Evolutionary conservation across 2,329 filamentous ascomycete genomes (phyloP).

Genomic region (Fusarium tjaetaba): DNA sequence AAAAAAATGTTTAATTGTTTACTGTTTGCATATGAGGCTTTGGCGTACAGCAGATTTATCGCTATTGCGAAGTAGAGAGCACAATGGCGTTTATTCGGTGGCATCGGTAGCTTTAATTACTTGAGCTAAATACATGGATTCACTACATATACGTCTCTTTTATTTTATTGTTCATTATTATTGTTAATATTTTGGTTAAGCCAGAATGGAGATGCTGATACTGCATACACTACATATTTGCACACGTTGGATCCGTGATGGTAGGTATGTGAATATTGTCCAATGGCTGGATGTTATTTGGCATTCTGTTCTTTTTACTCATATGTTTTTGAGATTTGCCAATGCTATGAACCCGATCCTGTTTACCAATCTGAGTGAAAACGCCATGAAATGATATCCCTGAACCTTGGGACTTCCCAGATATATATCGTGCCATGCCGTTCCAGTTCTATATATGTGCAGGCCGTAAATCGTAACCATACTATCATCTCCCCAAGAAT

Average conservation of each 20-base stretch:
- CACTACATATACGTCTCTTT: background rate
- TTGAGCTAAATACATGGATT: background rate
- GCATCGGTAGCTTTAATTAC: background rate
- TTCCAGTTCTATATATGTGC: constrained; percentile 7
- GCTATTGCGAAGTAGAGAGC: background rate
- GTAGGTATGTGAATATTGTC: background rate
- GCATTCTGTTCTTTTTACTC: background rate
- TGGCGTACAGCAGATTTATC: constrained; percentile 13
- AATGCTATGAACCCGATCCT: constrained; percentile 3
- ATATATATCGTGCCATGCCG: background rate
- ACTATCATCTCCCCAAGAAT: background rate
- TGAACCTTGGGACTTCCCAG: background rate
- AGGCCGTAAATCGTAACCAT: constrained; percentile 32
- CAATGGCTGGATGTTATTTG: background rate
- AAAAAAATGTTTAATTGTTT: constrained; percentile 36
- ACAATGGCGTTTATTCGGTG: constrained; percentile 13
- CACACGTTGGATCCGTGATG: background rate
- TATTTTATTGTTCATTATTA: background rate
- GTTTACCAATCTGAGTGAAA: background rate
- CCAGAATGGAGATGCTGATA: background rate
- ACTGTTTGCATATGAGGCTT: constrained; percentile 23
- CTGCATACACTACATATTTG: background rate
- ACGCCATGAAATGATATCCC: constrained; percentile 11
- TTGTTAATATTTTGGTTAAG: background rate
- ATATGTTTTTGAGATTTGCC: constrained; percentile 1